A percentile compares a stretch with the other conserved stretches of the same genome.
Conservation (phyloP, 2,329 filamentous ascomycete species). For the Alternaria gaisen region DNA sequence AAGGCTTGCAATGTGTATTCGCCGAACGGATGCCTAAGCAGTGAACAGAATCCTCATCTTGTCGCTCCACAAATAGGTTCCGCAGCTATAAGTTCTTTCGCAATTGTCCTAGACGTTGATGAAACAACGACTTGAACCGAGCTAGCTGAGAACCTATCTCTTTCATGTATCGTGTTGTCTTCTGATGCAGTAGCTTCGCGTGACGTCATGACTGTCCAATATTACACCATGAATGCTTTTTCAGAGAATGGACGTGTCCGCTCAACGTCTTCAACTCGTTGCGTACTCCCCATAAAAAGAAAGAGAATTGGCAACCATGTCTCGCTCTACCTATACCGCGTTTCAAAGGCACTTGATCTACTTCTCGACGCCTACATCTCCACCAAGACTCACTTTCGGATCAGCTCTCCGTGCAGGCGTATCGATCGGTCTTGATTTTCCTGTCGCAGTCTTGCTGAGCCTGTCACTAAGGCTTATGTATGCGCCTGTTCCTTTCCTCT, state of each 20-base stretch:
- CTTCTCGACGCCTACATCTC: constrained; percentile 32
- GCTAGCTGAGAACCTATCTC: not conserved
- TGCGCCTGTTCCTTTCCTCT: constrained; percentile 26
- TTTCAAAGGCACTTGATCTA: constrained; percentile 35
- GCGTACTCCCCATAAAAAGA: not conserved
- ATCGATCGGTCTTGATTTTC: constrained; percentile 32
- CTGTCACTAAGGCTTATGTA: constrained; percentile 31
- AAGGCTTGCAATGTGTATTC: not conserved
- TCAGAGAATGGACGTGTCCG: not conserved
- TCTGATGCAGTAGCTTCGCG: not conserved
- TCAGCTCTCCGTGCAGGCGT: constrained; percentile 29
- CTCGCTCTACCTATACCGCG: constrained; percentile 25
- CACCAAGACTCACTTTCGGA: constrained; percentile 29
- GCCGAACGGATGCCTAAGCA: not conserved
- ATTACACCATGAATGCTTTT: not conserved
- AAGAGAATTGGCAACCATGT: constrained; percentile 8
- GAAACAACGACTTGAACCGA: not conserved
- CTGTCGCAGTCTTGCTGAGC: constrained; percentile 30
- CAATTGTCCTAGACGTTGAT: not conserved
- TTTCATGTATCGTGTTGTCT: not conserved
- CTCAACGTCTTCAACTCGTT: not conserved
- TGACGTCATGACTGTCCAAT: constrained; percentile 12
- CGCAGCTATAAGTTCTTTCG: not conserved
- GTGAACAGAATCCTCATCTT: not conserved
- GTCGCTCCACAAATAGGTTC: not conserved